Base-by-base conservation (phyloP, 2,329 filamentous ascomycete genomes). In the Fusarium subglutinans region DNA sequence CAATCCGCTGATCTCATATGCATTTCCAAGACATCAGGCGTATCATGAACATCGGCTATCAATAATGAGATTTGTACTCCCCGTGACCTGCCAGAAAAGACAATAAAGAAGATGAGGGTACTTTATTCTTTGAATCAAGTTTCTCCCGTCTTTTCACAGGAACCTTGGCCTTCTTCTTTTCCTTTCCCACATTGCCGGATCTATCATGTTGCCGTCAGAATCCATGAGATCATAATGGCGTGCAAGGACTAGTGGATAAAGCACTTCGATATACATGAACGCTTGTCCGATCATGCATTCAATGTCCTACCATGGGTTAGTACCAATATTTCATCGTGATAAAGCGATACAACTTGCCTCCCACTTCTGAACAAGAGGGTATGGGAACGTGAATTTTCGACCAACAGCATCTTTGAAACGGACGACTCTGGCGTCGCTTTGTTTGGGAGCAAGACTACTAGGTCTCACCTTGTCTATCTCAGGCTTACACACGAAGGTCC, bases 401-500 rank as follows among this genome's bases (percentile, higher is more conserved):
- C 10, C 7, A 2, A 54, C 0, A 5, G 24, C 51, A 2, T 56
- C 37, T 10, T 4, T 43, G 12, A 43, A 33, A 10, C 8, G 26
- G 26, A 56, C 8, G 11, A 3, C 8, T 4, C 2, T 1, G 1
- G 8, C 15, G 6, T 11, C 12, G 8, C 8, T 26, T 28, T 17
- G 24, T 18, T 15, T 2, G 10, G 24, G 5, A 38, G 0, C 0
- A 5, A 13, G 20, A 24, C 15, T 30, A 5, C 12, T 18, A 3
- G 26, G 12, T 17, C 17, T 30, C 3, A 3, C 2, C 3, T 30
- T 12, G 2, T 33, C 37, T 13, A 1, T 18, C 14, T 2, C 20
- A 6, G 20, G 11, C 13, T 14, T 24, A 3, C 0, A 2, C 0
- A 14, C 1, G 3, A 4, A 3, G 2, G 3, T 28, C 6, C 14